Conservation (phyloP, 768 basidiomycete species). For the Pleurotus eryngii region DNA sequence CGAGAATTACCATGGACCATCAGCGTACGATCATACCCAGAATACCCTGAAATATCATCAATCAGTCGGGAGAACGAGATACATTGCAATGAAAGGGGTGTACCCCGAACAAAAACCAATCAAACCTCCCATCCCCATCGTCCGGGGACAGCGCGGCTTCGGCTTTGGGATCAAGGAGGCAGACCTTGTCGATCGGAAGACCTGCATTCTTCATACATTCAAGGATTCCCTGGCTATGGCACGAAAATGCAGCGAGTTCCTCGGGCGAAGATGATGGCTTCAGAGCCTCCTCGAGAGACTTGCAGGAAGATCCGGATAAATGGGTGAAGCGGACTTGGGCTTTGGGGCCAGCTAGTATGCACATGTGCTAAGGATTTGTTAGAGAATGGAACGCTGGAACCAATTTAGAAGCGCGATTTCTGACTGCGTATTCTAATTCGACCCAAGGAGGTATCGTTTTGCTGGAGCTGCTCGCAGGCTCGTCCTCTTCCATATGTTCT, state of each 20-base stretch:
- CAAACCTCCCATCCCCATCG: slow-evolving; percentile 74
- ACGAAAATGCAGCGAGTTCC: slow-evolving; percentile 35
- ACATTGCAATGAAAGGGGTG: slow-evolving; percentile 18
- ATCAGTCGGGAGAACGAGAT: too few species aligned
- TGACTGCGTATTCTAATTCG: slow-evolving; percentile 82
- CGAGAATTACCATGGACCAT: too few species aligned
- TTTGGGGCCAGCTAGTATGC: slow-evolving; percentile 61
- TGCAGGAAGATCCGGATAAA: slow-evolving; percentile 69
- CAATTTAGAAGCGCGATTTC: slow-evolving; percentile 10
- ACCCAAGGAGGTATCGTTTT: slow-evolving; percentile 86
- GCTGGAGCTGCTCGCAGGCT: slow-evolving; percentile 41
- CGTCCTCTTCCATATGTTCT: slow-evolving; percentile 98
- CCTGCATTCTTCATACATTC: slow-evolving; percentile 49
- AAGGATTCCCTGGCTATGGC: slow-evolving; percentile 50
- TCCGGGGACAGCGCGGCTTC: slow-evolving; percentile 62
- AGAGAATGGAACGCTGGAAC: too few species aligned
- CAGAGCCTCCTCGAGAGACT: slow-evolving; percentile 43
- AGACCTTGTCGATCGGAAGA: slow-evolving; percentile 60
- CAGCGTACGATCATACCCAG: slow-evolving; percentile 21
- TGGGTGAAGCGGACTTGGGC: slow-evolving; percentile 81
- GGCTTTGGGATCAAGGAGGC: slow-evolving; percentile 93
- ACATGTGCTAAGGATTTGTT: slow-evolving; percentile 66
- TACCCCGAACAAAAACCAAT: slow-evolving; percentile 91
- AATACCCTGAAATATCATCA: slow-evolving; percentile 24
- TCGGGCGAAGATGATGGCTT: slow-evolving; percentile 11